phyloP scores from a whole-genome alignment of 164 flowering plant species.

The Sedum album region DNA sequence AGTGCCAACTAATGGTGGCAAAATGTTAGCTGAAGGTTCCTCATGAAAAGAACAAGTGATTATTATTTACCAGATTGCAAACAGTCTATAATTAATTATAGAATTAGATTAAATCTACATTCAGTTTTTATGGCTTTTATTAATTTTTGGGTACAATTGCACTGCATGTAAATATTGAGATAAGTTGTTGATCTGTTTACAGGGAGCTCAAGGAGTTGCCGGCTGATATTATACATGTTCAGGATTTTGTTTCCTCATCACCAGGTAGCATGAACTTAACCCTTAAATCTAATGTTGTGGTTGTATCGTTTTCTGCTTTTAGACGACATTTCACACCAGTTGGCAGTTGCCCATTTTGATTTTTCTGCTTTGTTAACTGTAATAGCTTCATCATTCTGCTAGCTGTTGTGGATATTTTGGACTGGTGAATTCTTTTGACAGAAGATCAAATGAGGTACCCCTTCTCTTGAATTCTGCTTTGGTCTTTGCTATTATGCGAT shows the following conservation, averaged over 20 bases:
- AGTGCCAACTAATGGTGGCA: background rate
- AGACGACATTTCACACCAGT: background rate
- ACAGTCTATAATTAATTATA: no score
- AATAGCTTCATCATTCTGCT: background rate
- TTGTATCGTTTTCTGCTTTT: background rate
- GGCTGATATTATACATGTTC: background rate
- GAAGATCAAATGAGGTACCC: background rate
- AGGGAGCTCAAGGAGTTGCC: background rate
- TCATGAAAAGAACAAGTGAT: background rate
- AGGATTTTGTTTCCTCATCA: background rate
- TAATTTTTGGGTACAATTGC: no score
- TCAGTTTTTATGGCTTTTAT: no score
- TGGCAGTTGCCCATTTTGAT: background rate
- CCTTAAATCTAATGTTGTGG: background rate
- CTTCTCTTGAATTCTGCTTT: background rate
- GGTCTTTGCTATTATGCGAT: background rate
- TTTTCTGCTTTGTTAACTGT: background rate
- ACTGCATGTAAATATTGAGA: no score
- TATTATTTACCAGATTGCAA: no score
- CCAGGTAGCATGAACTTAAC: slow-evolving; percentile 4
- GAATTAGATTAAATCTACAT: no score
- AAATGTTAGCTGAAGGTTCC: background rate
- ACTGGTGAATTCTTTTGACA: background rate
- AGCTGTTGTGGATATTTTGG: background rate
- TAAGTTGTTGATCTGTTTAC: background rate